Percentiles rank a stretch among this genome's conserved stretches.
phyloP scores from a whole-genome alignment of 2,329 filamentous ascomycete species.

The Aspergillus vadensis region DNA sequence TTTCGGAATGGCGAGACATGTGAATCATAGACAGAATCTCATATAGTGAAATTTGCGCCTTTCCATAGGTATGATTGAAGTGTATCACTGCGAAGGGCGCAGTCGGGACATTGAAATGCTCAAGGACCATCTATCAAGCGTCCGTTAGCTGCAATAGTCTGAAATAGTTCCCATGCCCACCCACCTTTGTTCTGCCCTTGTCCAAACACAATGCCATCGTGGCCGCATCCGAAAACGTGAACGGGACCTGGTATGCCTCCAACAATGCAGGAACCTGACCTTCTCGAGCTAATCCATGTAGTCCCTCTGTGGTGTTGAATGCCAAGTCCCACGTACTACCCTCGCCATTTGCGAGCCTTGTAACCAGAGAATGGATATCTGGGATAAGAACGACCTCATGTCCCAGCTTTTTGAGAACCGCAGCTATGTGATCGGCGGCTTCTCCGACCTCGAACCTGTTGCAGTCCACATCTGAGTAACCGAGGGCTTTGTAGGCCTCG shows the following conservation, averaged over 20 bases:
- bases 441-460: conserved; percentile 20
- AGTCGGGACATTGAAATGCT: conserved; percentile 20
- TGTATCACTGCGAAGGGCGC: conserved; percentile 18
- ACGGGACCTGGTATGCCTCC: conserved; percentile 31
- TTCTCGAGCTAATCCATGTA: conserved; percentile 26
- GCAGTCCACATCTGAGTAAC: conserved; percentile 18
- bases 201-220: conserved; percentile 25
- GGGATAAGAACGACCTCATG: conserved; percentile 18
- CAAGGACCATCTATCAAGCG: conserved; percentile 15
- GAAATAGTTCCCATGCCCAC: background rate
- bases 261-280: conserved; percentile 28
- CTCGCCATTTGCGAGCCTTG: conserved; percentile 18
- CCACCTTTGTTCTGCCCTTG: conserved; percentile 27
- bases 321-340: conserved; percentile 29
- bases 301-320: conserved; percentile 27
- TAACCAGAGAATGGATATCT: conserved; percentile 19
- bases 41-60: conserved; percentile 5
- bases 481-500: conserved; percentile 15
- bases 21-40: background rate
- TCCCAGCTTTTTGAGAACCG: conserved; percentile 16
- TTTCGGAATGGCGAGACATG: background rate
- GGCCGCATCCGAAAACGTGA: conserved; percentile 25
- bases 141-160: background rate
- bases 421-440: conserved; percentile 15
- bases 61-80: background rate